phyloP scores from a whole-genome alignment of 768 basidiomycete genomes.

The Pisolithus orientalis region DNA sequence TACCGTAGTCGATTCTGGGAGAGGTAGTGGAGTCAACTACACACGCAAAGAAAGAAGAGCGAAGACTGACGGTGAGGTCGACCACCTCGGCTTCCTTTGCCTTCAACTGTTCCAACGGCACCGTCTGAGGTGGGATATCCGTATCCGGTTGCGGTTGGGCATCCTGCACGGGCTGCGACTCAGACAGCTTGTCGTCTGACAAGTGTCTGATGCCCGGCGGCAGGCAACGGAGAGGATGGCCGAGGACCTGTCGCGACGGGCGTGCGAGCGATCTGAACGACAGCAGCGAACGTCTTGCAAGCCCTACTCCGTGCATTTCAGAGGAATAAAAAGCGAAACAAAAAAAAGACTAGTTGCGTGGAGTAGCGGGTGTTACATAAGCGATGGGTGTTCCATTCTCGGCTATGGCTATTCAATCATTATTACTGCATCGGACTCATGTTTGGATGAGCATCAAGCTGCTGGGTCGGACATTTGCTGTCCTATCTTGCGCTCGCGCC shows the following conservation, averaged over 20 bases:
- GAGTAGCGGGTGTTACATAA: too few relatives aligned
- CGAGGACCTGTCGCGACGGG: conserved; percentile 22
- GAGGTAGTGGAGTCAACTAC: conserved; percentile 9
- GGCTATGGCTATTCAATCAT: too few relatives aligned
- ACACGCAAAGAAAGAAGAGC: neutral
- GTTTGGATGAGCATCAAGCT: too few relatives aligned
- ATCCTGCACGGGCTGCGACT: neutral
- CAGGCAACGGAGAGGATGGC: conserved; percentile 12
- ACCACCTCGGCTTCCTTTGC: conserved; percentile 74
- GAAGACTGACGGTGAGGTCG: conserved; percentile 69
- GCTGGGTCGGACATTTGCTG: neutral
- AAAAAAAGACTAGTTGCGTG: too few relatives aligned
- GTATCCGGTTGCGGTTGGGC: conserved; percentile 1
- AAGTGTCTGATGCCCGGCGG: conserved; percentile 38
- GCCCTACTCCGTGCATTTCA: conserved; percentile 31
- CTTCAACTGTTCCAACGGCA: conserved; percentile 54
- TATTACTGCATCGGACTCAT: too few relatives aligned
- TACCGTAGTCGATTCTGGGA: conserved; percentile 81
- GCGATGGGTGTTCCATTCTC: too few relatives aligned
- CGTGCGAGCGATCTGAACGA: conserved; percentile 44
- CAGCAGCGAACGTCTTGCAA: conserved; percentile 28
- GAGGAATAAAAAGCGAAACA: conserved; percentile 14
- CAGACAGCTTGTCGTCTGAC: conserved; percentile 43
- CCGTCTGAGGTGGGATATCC: conserved; percentile 30
- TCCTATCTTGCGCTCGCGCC: neutral